Percentiles rank a stretch among this genome's conserved stretches.
Conservation (phyloP, 1,284 basidiomycete species). For the Somion occarium region DNA sequence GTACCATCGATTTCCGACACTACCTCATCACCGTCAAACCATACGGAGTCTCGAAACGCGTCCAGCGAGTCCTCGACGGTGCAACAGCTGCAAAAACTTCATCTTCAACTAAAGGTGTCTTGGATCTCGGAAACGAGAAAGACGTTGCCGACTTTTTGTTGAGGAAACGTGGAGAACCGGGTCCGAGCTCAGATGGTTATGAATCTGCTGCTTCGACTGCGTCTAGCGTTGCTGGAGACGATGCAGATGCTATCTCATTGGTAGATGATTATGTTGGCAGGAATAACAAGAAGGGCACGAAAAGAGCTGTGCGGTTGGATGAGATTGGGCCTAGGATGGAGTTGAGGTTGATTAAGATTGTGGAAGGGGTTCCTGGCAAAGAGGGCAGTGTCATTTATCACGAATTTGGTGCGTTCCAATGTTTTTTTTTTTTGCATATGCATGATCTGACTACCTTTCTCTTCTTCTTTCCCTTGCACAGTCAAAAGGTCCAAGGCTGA, state of each 20-base stretch:
- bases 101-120: constrained; percentile 38
- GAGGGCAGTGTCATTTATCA: constrained; percentile 90
- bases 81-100: constrained; percentile 36
- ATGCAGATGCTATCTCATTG: constrained; percentile 75
- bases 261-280: constrained; percentile 93
- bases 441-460: neutral
- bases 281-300: constrained; percentile 88
- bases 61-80: constrained; percentile 86
- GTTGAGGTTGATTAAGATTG: constrained; percentile 88
- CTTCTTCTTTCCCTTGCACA: constrained; percentile 26
- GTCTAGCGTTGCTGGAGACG: constrained; percentile 82
- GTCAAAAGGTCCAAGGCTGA: constrained; percentile 84
- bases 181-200: constrained; percentile 72
- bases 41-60: constrained; percentile 88
- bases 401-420: constrained; percentile 66
- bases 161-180: constrained; percentile 61
- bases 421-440: neutral
- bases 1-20: constrained; percentile 91
- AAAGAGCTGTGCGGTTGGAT: constrained; percentile 87
- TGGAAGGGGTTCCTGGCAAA: constrained; percentile 88
- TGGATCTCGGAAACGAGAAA: constrained; percentile 85
- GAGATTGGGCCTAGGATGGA: constrained; percentile 98
- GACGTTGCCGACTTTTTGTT: constrained; percentile 97
- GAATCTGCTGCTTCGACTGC: constrained; percentile 75
- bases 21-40: constrained; percentile 95